Conservation (phyloP, 371 early-diverging fungal species). For the Dichotomocladium elegans region DNA sequence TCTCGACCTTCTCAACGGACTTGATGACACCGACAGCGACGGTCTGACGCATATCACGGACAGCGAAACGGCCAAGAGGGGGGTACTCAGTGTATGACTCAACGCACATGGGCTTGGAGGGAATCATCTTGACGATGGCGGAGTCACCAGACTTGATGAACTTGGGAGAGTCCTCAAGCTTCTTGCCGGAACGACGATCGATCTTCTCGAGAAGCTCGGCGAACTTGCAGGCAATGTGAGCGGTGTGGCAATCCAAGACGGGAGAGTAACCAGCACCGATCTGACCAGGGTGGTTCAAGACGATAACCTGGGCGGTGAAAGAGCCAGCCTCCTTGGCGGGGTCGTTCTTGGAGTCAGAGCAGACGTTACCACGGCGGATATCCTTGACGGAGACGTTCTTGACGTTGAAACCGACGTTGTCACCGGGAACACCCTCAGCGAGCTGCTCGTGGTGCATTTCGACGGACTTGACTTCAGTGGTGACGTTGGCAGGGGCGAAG, state of each 20-base stretch:
- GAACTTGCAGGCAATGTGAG: slow-evolving; percentile 95
- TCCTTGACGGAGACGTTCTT: slow-evolving; percentile 96
- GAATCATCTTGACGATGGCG: slow-evolving; percentile 93
- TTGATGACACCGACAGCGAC: slow-evolving; percentile 96
- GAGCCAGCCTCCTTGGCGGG: slow-evolving; percentile 90
- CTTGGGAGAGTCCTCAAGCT: slow-evolving; percentile 17
- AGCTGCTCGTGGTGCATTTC: slow-evolving; percentile 98
- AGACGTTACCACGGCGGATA: slow-evolving; percentile 95
- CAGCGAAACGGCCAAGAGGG: slow-evolving; percentile 95
- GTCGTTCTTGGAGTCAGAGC: slow-evolving; percentile 95
- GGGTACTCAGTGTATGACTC: slow-evolving; percentile 92
- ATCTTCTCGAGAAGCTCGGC: slow-evolving; percentile 90
- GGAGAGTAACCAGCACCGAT: slow-evolving; percentile 89
- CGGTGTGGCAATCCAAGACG: slow-evolving; percentile 95
- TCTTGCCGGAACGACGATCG: slow-evolving; percentile 84
- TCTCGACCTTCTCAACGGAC: slow-evolving; percentile 81
- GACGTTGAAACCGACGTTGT: slow-evolving; percentile 98
- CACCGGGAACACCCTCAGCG: slow-evolving; percentile 91
- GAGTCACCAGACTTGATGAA: slow-evolving; percentile 80
- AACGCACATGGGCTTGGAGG: slow-evolving; percentile 96
- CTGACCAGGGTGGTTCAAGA: slow-evolving; percentile 96
- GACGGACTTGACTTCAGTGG: slow-evolving; percentile 97
- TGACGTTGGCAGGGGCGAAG: slow-evolving; percentile 83
- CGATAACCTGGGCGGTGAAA: slow-evolving; percentile 93
- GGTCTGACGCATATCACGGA: slow-evolving; percentile 96